Base-by-base conservation (phyloP, 768 basidiomycete species). In the Suillus fuscotomentosus region DNA sequence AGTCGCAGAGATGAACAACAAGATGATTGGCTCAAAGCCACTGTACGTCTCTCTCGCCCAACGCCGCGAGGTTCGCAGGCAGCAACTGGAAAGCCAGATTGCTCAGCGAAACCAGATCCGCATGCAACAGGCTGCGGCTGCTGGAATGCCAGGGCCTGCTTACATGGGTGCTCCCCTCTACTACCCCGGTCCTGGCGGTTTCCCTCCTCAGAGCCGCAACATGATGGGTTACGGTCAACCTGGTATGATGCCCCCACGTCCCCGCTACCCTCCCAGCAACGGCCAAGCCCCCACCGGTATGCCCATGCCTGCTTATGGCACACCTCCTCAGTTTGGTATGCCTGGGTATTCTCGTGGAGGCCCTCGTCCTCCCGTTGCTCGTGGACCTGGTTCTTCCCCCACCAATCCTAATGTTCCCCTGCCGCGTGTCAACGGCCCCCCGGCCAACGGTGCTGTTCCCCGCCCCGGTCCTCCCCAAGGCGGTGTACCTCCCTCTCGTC, bases 1-100 rank as follows among this genome's bases (percentile, higher is more conserved):
- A 66, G 95, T 99, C 65, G 93, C 95, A 62, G 97, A 99, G 83
- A 97, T 99, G 95, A 99, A 99, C 86, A 98, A 97, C 87, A 97
- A 97, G 83, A 99, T 99, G 90, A 94, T 99, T 73, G 97, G 97
- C 67, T 87, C 90, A 69, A 99, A 99, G 82, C 97, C 97, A 61
- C 88, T 99, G 72, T 99, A 99, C 75, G 97, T 99, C 75, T 96
- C 97, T 48, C 89, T 99, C 69, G 97, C 97, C 70, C 97, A 99
- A 77, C 94, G 97, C 69, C 95, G 95, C 67, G 97, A 99, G 74
- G 93, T 97, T 73, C 93, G 97, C 77, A 88, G 96, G 73, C 97
- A 99, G 78, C 96, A 99, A 78, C 86, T 99, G 70, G 97, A 99
- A 82, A 95, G 92, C 75, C 97, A 99, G 84, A 96, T 98, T 74